These are phyloP conservation scores for Cyberlindnera americana DNA, from an alignment of 805 yeast species.

Conservation along the genomic window DNA sequence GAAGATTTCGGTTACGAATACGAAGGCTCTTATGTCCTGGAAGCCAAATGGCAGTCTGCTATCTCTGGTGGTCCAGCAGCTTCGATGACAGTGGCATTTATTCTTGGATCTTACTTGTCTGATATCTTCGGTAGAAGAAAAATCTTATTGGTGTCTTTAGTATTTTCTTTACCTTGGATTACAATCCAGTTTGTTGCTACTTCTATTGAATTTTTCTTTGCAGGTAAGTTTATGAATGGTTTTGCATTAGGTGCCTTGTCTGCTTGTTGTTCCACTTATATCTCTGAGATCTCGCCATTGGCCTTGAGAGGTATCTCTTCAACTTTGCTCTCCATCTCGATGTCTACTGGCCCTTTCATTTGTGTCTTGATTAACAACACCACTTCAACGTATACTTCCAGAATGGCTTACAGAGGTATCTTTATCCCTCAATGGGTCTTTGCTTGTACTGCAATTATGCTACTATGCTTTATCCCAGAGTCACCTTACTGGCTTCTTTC, in stretches of 20 bases:
- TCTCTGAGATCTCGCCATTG: slow-evolving; percentile 40
- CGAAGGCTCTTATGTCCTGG: slow-evolving; percentile 31
- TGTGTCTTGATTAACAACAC: slow-evolving; percentile 31
- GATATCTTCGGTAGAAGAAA: slow-evolving; percentile 36
- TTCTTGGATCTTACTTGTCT: slow-evolving; percentile 20
- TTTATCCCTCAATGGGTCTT: slow-evolving; percentile 26
- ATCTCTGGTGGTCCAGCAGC: slow-evolving; percentile 30
- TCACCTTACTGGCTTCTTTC: slow-evolving; percentile 40
- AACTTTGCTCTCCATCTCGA: slow-evolving; percentile 35
- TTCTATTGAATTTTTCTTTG: slow-evolving; percentile 33
- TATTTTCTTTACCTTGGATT: slow-evolving; percentile 33
- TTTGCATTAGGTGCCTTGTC: slow-evolving; percentile 35
- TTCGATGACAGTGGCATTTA: slow-evolving; percentile 30
- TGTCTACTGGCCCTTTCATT: slow-evolving; percentile 34
- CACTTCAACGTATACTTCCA: slow-evolving; percentile 12
- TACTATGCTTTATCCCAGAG: slow-evolving; percentile 38
- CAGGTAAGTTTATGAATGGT: slow-evolving; percentile 25
- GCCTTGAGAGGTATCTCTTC: slow-evolving; percentile 37
- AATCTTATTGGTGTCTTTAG: slow-evolving; percentile 28
- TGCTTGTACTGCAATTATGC: slow-evolving; percentile 21
- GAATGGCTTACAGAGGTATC: slow-evolving; percentile 36
- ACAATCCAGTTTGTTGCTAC: slow-evolving; percentile 38
- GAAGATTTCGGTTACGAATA: slow-evolving; percentile 32
- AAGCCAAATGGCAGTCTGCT: slow-evolving; percentile 43
- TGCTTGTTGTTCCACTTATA: slow-evolving; percentile 34